Conservation (phyloP, 768 basidiomycete species). For the Leccinum longicurvipes region DNA sequence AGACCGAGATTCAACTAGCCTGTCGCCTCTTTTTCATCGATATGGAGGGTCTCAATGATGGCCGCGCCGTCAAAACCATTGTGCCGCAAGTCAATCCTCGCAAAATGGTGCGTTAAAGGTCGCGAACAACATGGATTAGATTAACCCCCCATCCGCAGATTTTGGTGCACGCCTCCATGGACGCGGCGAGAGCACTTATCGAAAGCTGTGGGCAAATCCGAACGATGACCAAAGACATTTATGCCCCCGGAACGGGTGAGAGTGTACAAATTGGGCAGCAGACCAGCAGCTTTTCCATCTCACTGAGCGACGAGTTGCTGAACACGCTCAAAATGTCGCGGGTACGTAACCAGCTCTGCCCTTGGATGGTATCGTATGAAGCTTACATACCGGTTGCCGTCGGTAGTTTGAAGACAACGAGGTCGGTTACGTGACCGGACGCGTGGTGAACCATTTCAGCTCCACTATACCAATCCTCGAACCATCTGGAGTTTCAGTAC, state of each 20-base stretch:
- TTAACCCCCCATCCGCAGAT: conserved; percentile 49
- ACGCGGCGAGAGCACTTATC: conserved; percentile 69
- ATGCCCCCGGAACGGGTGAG: conserved; percentile 72
- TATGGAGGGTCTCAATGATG: conserved; percentile 95
- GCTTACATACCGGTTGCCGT: conserved; percentile 1
- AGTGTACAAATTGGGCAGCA: conserved; percentile 91
- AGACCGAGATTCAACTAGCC: conserved; percentile 73
- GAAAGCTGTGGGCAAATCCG: conserved; percentile 80
- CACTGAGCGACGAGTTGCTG: conserved; percentile 86
- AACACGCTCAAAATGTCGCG: conserved; percentile 79
- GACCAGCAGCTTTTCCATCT: conserved; percentile 91
- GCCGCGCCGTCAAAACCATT: conserved; percentile 94
- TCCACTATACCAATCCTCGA: conserved; percentile 90
- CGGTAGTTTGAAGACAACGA: conserved; percentile 95
- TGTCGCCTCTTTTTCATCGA: conserved; percentile 91
- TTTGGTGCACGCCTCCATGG: conserved; percentile 73
- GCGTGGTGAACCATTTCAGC: conserved; percentile 79
- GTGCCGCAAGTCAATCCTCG: conserved; percentile 95
- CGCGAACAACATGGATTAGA: neutral
- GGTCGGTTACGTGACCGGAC: conserved; percentile 87
- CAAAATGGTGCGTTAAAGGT: conserved; percentile 65
- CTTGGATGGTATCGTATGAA: neutral
- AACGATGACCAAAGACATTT: conserved; percentile 91
- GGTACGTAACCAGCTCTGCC: conserved; percentile 44
- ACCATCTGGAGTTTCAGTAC: conserved; percentile 42